Percentiles rank a stretch among this genome's conserved stretches.
phyloP scores from a whole-genome alignment of 2,329 filamentous ascomycete genomes.

The Fusarium musae region DNA sequence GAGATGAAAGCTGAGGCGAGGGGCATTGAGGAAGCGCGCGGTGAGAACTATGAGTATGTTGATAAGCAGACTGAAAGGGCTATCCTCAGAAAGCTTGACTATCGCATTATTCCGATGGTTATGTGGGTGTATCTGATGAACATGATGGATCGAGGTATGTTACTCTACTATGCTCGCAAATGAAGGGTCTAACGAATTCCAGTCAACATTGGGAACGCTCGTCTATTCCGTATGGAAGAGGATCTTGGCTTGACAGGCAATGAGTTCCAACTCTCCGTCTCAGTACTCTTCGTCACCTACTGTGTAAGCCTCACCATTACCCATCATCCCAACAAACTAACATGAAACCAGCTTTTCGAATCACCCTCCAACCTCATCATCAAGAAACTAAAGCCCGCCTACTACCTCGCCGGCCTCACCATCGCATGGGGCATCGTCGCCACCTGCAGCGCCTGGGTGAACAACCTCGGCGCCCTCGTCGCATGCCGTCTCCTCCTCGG shows the following conservation, averaged over 20 bases:
- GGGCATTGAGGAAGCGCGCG: slow-evolving; percentile 32
- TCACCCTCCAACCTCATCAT: slow-evolving; percentile 54
- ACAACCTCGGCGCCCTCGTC: slow-evolving; percentile 58
- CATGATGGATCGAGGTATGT: slow-evolving; percentile 49
- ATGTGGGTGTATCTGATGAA: slow-evolving; percentile 50
- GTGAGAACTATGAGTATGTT: slow-evolving; percentile 29
- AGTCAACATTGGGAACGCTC: slow-evolving; percentile 77
- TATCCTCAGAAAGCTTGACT: slow-evolving; percentile 46
- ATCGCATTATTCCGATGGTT: slow-evolving; percentile 47
- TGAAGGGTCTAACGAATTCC: slow-evolving; percentile 42
- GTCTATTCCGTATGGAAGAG: slow-evolving; percentile 58
- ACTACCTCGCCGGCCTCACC: slow-evolving; percentile 62
- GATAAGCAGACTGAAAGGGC: slow-evolving; percentile 34
- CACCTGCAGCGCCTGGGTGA: slow-evolving; percentile 56
- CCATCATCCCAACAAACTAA: too few relatives aligned
- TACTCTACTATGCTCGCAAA: accelerated
- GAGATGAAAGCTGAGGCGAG: slow-evolving; percentile 7
- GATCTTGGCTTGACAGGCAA: slow-evolving; percentile 66
- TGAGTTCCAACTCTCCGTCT: slow-evolving; percentile 68
- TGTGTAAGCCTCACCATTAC: slow-evolving; percentile 49
- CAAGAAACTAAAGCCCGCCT: slow-evolving; percentile 52
- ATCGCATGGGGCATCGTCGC: slow-evolving; percentile 57
- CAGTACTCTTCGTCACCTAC: slow-evolving; percentile 51
- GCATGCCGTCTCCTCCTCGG: slow-evolving; percentile 52
- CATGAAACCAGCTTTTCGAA: slow-evolving; percentile 47